Evolutionary conservation across 257 asterid species (phyloP).

Genomic region (Nicotiana paniculata): DNA sequence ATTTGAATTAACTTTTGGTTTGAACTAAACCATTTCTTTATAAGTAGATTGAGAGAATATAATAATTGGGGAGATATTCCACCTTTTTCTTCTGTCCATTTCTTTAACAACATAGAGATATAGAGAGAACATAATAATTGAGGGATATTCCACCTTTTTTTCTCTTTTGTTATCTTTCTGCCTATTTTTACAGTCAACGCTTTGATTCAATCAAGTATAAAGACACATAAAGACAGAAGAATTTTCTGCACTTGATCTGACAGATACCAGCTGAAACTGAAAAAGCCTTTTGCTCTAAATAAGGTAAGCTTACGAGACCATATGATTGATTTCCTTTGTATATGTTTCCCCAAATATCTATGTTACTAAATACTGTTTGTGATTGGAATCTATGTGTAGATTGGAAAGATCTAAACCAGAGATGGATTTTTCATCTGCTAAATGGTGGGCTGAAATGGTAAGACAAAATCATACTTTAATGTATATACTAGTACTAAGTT

Average conservation of each 20-base stretch:
- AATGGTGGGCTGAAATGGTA: conserved; percentile 9
- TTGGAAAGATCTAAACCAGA: background rate
- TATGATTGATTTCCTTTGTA: background rate
- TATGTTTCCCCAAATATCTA: background rate
- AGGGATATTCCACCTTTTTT: background rate
- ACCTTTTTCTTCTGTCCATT: too few relatives aligned
- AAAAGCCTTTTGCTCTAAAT: background rate
- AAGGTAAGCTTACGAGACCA: background rate
- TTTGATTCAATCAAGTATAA: background rate
- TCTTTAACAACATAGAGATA: too few relatives aligned
- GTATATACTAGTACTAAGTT: too few relatives aligned
- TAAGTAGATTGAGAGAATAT: too few relatives aligned
- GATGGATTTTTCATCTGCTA: background rate
- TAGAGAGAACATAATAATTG: background rate
- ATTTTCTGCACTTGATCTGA: background rate
- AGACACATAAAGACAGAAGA: background rate
- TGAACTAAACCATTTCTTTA: too few relatives aligned
- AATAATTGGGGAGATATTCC: too few relatives aligned
- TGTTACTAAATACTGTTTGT: background rate
- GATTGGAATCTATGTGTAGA: background rate
- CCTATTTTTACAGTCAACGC: background rate
- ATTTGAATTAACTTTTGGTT: too few relatives aligned
- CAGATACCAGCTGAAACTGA: background rate
- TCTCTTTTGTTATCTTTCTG: background rate
- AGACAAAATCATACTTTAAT: background rate